phyloP scores from a whole-genome alignment of 2,329 filamentous ascomycete genomes.

The Microcera coccophila region DNA sequence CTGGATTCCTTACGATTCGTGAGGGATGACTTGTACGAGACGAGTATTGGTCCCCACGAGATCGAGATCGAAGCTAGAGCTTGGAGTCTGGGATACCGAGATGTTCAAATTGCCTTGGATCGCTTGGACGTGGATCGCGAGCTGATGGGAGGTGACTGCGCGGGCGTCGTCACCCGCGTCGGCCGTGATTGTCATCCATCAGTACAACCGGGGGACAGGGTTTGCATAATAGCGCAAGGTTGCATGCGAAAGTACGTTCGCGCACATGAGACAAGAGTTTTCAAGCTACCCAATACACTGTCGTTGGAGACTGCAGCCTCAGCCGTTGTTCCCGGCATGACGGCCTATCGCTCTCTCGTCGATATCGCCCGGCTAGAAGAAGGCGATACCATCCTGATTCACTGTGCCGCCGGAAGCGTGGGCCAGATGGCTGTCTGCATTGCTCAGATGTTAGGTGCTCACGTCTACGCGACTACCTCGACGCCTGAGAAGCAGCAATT shows the following conservation, averaged over 20 bases:
- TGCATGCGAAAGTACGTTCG: conserved; percentile 7
- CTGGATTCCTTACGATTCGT: conserved; percentile 3
- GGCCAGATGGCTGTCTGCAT: conserved; percentile 30
- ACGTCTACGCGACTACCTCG: conserved; percentile 12
- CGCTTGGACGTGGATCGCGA: conserved; percentile 1
- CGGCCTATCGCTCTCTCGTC: conserved; percentile 19
- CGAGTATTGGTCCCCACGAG: conserved; percentile 3
- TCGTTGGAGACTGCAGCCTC: conserved; percentile 32
- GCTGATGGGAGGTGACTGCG: conserved; percentile 16
- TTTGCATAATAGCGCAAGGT: conserved; percentile 7
- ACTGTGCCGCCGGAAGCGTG: conserved; percentile 26
- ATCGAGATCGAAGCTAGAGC: conserved; percentile 23
- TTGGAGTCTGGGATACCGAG: conserved; percentile 18
- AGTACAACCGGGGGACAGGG: conserved; percentile 18
- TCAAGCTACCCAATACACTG: conserved; percentile 33
- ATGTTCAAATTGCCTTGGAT: conserved; percentile 17
- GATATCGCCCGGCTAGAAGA: conserved; percentile 24
- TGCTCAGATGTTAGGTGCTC: conserved; percentile 18
- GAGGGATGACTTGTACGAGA: conserved; percentile 8
- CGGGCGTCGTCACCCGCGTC: conserved; percentile 22
- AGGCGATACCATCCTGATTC: conserved; percentile 32
- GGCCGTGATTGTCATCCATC: conserved; percentile 8
- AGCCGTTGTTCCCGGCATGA: conserved; percentile 29
- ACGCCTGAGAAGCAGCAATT: conserved; percentile 26
- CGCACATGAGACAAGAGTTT: neutral